A percentile compares a stretch with the other conserved stretches of the same genome.
These are phyloP conservation scores for Clitocybe nebularis DNA, from an alignment of 1,284 basidiomycete species.

Conservation along the genomic window DNA sequence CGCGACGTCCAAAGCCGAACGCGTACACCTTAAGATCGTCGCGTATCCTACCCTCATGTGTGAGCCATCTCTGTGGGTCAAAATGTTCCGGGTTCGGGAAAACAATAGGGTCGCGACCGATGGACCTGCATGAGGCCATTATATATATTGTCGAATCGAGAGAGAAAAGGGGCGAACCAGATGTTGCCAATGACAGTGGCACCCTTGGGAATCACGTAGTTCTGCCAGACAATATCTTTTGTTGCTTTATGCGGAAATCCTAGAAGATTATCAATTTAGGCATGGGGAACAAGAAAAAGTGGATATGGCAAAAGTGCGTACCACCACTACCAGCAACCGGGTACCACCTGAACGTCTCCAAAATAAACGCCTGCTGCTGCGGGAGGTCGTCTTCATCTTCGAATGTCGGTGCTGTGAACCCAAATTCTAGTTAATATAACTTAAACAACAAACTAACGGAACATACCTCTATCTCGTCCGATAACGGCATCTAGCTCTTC, in stretches of 20 bases:
- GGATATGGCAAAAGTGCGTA: conserved; percentile 10
- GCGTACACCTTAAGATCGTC: conserved; percentile 35
- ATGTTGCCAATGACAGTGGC: conserved; percentile 55
- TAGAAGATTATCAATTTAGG: conserved; percentile 16
- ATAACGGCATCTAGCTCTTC: conserved; percentile 57
- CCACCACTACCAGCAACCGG: conserved; percentile 52
- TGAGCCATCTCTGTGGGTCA: conserved; percentile 55
- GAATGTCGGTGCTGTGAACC: conserved; percentile 41
- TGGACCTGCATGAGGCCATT: conserved; percentile 34
- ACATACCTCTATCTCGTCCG: conserved; percentile 46
- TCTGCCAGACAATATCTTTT: conserved; percentile 54
- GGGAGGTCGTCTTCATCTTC: conserved; percentile 48
- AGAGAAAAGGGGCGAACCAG: conserved; percentile 41
- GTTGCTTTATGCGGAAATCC: conserved; percentile 56
- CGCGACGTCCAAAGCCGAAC: conserved; percentile 4
- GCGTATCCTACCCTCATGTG: conserved; percentile 39
- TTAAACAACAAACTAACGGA: conserved; percentile 1
- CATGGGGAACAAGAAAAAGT: background rate
- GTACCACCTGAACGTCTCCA: conserved; percentile 61
- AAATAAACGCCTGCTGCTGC: conserved; percentile 56
- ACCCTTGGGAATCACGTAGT: conserved; percentile 55
- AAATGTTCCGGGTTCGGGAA: conserved; percentile 60
- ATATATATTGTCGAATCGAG: background rate
- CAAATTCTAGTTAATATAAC: background rate
- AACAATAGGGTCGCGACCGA: conserved; percentile 49